Conservation (phyloP, 768 basidiomycete genomes). For the Boletus edulis region DNA sequence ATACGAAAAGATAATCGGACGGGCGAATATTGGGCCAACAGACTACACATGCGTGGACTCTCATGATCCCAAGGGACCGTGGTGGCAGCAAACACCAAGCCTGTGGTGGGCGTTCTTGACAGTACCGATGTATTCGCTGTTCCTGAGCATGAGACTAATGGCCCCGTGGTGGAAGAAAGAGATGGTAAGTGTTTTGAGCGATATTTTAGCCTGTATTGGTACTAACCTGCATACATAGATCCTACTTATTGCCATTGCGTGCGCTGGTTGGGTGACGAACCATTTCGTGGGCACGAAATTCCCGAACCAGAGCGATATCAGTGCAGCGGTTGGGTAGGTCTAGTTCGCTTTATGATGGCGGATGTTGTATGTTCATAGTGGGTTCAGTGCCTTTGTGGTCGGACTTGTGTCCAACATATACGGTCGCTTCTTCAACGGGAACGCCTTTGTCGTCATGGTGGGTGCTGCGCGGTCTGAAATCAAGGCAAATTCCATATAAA, state of each 20-base stretch:
- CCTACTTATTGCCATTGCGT: conserved; percentile 58
- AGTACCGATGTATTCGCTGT: conserved; percentile 67
- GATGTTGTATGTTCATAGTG: not conserved
- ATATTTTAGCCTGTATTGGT: not conserved
- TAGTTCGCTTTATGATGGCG: not conserved
- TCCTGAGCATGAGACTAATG: conserved; percentile 63
- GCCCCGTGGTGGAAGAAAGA: conserved; percentile 58
- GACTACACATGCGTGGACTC: conserved; percentile 61
- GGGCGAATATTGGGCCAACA: conserved; percentile 43
- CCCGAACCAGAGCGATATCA: conserved; percentile 69
- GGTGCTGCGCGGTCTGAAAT: conserved; percentile 11
- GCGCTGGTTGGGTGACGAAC: conserved; percentile 76
- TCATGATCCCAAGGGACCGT: conserved; percentile 57
- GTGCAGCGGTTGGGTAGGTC: conserved; percentile 66
- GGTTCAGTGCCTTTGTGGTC: conserved; percentile 67
- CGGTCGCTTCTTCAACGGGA: conserved; percentile 67
- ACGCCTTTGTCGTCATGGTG: conserved; percentile 82
- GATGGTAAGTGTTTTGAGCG: conserved; percentile 39
- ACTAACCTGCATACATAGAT: conserved; percentile 25
- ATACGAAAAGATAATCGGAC: conserved; percentile 55
- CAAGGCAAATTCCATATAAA: not conserved
- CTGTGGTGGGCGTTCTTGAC: conserved; percentile 74
- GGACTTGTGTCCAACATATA: conserved; percentile 79
- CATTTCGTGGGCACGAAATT: conserved; percentile 61
- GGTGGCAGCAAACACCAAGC: conserved; percentile 74